These are phyloP conservation scores for Linum trigynum DNA, from an alignment of 345 rosid species.

Conservation along the genomic window DNA sequence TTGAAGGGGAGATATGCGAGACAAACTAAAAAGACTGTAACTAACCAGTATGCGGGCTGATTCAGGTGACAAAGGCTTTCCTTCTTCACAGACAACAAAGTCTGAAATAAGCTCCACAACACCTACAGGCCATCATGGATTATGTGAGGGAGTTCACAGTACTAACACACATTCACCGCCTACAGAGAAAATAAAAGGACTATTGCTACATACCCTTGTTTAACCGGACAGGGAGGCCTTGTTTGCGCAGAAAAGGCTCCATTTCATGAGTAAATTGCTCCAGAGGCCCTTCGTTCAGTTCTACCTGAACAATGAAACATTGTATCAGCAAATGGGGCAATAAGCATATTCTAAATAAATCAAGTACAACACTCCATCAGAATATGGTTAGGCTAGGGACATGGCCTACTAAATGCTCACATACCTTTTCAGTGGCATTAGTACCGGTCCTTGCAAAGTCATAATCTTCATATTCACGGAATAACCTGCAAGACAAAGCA, in stretches of 20 bases:
- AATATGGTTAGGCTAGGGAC: no score
- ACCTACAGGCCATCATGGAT: constrained; percentile 34
- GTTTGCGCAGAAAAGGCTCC: constrained; percentile 94
- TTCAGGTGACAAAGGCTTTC: constrained; percentile 83
- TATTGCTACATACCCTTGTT: constrained; percentile 50
- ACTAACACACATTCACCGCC: no score
- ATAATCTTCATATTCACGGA: constrained; percentile 64
- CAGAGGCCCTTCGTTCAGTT: constrained; percentile 73
- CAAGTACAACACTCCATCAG: no score
- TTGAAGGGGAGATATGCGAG: not conserved
- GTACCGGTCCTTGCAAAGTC: constrained; percentile 88
- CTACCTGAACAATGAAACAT: constrained; percentile 43
- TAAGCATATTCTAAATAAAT: no score
- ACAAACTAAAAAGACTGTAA: not conserved
- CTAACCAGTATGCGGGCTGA: constrained; percentile 81
- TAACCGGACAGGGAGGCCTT: constrained; percentile 90
- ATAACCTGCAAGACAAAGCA: constrained; percentile 40
- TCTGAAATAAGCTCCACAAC: constrained; percentile 77
- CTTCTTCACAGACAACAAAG: constrained; percentile 89
- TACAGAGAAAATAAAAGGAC: no score
- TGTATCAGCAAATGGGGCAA: no score
- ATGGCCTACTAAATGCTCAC: no score
- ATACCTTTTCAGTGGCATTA: constrained; percentile 62
- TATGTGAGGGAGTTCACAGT: not conserved
- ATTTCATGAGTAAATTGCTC: constrained; percentile 93